These are phyloP conservation scores for Mycena citricolor DNA, from an alignment of 1,284 basidiomycete genomes.

Conservation along the genomic window DNA sequence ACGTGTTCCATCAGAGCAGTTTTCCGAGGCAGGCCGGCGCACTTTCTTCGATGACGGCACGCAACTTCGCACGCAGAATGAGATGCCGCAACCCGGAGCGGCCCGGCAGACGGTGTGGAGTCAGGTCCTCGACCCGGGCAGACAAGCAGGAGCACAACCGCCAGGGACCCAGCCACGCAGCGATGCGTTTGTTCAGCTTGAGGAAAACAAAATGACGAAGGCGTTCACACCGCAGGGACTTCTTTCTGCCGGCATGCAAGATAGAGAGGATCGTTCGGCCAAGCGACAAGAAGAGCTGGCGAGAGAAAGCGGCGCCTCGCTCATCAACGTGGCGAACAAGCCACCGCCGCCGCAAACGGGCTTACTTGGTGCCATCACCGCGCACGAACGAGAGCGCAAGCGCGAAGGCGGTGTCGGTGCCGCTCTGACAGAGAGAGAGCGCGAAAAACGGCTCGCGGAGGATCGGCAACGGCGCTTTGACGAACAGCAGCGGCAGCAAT, in stretches of 20 bases:
- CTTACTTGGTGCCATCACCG: constrained; percentile 92
- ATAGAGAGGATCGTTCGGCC: constrained; percentile 93
- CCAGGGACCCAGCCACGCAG: constrained; percentile 38
- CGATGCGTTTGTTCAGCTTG: constrained; percentile 84
- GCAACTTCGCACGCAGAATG: constrained; percentile 48
- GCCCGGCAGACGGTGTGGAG: constrained; percentile 79
- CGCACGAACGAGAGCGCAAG: constrained; percentile 92
- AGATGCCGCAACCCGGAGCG: constrained; percentile 51
- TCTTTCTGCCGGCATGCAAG: constrained; percentile 91
- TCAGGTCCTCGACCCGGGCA: constrained; percentile 76
- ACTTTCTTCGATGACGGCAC: constrained; percentile 46
- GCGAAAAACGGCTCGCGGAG: constrained; percentile 87
- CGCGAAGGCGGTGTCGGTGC: constrained; percentile 94
- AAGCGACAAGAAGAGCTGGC: constrained; percentile 93
- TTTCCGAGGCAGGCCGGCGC: constrained; percentile 44
- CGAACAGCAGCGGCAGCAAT: constrained; percentile 84
- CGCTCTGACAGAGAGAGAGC: constrained; percentile 90
- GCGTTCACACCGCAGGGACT: constrained; percentile 94
- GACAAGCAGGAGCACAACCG: constrained; percentile 42
- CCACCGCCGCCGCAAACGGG: constrained; percentile 95
- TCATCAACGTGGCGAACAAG: constrained; percentile 93
- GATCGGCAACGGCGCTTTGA: constrained; percentile 91
- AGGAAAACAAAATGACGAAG: constrained; percentile 81
- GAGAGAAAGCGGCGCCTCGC: constrained; percentile 82
- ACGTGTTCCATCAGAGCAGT: constrained; percentile 47